Evolutionary conservation across 768 basidiomycete species (phyloP).

Genomic region (Boletus edulis): DNA sequence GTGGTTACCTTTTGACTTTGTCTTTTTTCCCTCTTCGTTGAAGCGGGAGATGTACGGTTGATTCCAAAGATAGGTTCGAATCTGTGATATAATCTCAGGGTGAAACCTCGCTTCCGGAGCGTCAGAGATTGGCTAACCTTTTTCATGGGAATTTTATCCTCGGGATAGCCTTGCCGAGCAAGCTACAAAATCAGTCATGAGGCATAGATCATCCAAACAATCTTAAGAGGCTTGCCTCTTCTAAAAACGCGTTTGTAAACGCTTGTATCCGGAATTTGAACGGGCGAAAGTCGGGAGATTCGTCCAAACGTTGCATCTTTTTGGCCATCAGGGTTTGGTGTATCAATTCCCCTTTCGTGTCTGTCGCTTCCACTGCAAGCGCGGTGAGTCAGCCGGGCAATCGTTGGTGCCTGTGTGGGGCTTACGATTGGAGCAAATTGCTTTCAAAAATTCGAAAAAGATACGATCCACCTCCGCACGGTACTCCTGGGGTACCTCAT

Average conservation of each 20-base stretch:
- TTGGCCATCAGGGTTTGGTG: conserved; percentile 99
- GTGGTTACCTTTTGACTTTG: conserved; percentile 98
- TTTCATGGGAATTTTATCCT: conserved; percentile 95
- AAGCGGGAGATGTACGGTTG: conserved; percentile 93
- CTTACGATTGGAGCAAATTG: conserved; percentile 85
- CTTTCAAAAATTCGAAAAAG: conserved; percentile 88
- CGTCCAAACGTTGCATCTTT: conserved; percentile 96
- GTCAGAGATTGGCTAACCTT: conserved; percentile 54
- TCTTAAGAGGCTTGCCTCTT: conserved; percentile 57
- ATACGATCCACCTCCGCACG: conserved; percentile 81
- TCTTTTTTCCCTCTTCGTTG: conserved; percentile 99
- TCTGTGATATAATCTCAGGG: conserved; percentile 42
- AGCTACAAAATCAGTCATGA: conserved; percentile 47
- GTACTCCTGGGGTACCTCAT: conserved; percentile 80
- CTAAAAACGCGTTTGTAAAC: conserved; percentile 93
- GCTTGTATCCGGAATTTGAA: conserved; percentile 99
- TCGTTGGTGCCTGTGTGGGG: conserved; percentile 16
- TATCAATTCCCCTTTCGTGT: conserved; percentile 93
- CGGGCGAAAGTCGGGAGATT: conserved; percentile 94
- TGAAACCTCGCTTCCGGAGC: conserved; percentile 7
- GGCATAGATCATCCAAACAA: background rate
- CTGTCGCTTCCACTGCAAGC: conserved; percentile 80
- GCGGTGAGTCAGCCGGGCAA: conserved; percentile 13
- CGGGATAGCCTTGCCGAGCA: conserved; percentile 80
- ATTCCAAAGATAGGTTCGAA: conserved; percentile 94